Base-by-base conservation (phyloP, 345 rosid genomes). In the Passiflora organensis region DNA sequence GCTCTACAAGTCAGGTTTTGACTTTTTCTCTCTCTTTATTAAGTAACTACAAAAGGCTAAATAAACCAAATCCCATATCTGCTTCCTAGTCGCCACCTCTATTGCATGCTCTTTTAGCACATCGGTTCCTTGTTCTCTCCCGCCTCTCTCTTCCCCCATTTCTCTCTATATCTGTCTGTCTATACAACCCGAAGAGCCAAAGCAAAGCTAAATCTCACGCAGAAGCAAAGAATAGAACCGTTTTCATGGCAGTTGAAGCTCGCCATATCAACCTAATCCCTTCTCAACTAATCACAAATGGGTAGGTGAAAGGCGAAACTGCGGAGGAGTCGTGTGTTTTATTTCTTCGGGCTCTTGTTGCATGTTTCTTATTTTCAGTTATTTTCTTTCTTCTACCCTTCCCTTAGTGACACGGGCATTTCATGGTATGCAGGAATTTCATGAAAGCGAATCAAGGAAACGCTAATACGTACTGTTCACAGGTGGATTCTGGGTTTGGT, bases 241-340 rank as follows among this genome's bases (percentile, higher is more conserved):
- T 53, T 41, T 66, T 32, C 56, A 83, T 80, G 89, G 86, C 84
- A 56, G 76, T 83, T 53, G 78, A 83, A 66, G 76, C 86, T 56
- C 71, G 43, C 8, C 76, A 73, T 53, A 70, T 73, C 32, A 70
- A 71, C 70, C 65, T 73, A 3, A 63, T 75, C 69, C 53, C 84
- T 42, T 66, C 83, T 16, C 82, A 74, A 51, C 52, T 76, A 10
- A 19, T 70, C 66, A 2, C 74, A 34, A 68, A 72, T 52, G 75
- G 74, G 81, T 77, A 68, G 37, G 17, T 1, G 10, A 15, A 50
- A 37, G 12, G 11, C 38, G 9, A n/a, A 15, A 1, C 17, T 16
- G 4, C 21, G 4, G 2, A 23, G 28, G 13, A 2, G 25, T 50
- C 11, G 36, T 43, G 17, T 25, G 25, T 52, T 0, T 59, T 50